Evolutionary conservation across 2,329 filamentous ascomycete species (phyloP), one percentile per base, ranked within the genome.

Genomic region (Cucurbitaria berberidis): DNA sequence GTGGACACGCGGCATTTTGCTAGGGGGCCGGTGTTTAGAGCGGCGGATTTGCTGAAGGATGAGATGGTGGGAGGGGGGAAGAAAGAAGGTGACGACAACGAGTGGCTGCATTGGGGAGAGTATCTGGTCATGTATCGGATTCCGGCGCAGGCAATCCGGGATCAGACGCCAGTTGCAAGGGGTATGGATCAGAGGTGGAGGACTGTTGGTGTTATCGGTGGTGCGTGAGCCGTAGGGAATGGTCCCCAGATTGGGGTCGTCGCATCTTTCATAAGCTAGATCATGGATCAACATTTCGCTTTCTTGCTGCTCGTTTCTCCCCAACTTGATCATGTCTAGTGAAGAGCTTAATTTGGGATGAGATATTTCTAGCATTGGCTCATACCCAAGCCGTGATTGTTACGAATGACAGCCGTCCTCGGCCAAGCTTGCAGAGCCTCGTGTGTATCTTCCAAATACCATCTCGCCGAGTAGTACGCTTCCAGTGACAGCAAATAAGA

Each of bases 91-190:
- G 42, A 45, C 9, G 50, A 34, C 18, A 48, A 59, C 32, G 50
- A 48, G 24, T 69, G 63, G 60, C 35, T 73, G 48, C 72, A 74
- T 60, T 57, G 64, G 50, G 69, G 70, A 0, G 72, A 74, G 59
- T 74, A 74, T 53, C 40, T 74, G 24, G 57, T 73, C 32, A 65
- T 70, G 69, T 73, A 74, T 62, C 59, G 65, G 5, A 68, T 74
- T 35, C 69, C 70, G 5, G 51, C 63, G 10, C 64, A 73, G 59
- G 72, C 72, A 9, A 64, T 73, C 39, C 51, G 67, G 11, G 64
- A 66, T 36, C 56, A 73, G 63, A 72, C 62, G 40, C 57, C 59
- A 8, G 50, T 72, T 24, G 61, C 53, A 3, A 60, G 54, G 53
- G 62, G 54, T 11, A 59, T 41, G 26, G 51, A 52, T 40, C 56